phyloP scores from a whole-genome alignment of 1,284 basidiomycete genomes.

The Rugosomyces carneus region DNA sequence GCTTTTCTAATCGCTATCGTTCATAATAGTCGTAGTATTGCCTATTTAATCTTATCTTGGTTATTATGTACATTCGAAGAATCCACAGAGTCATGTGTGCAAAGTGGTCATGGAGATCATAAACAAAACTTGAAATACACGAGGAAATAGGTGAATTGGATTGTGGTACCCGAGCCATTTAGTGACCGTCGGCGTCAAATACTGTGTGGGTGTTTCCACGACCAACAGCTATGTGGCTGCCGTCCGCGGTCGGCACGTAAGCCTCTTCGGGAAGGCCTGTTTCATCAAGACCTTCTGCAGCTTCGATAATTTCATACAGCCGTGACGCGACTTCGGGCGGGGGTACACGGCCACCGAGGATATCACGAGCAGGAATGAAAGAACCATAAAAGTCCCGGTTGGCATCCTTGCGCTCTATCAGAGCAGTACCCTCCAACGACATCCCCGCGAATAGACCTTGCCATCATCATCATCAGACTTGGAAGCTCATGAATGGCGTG shows the following conservation, averaged over 20 bases:
- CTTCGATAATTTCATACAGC: constrained; percentile 94
- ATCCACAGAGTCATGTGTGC: background rate
- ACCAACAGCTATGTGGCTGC: constrained; percentile 51
- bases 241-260: constrained; percentile 69
- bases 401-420: constrained; percentile 94
- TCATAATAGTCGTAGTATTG: constrained; percentile 8
- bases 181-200: constrained; percentile 59
- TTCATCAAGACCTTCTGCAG: constrained; percentile 77
- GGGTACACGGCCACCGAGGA: constrained; percentile 88
- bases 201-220: constrained; percentile 50
- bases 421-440: constrained; percentile 89
- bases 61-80: background rate
- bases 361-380: constrained; percentile 82
- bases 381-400: constrained; percentile 96
- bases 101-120: background rate
- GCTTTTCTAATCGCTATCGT: constrained; percentile 1
- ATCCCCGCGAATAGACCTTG: constrained; percentile 95
- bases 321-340: constrained; percentile 93
- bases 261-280: constrained; percentile 71
- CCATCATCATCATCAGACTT: background rate
- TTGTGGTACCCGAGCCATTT: constrained; percentile 1
- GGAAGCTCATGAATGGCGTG: background rate
- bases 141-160: background rate
- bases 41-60: constrained; percentile 6
- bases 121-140: background rate